These are phyloP conservation scores for Bruguiera hainesii DNA, from an alignment of 441 rosid species.

Conservation along the genomic window DNA sequence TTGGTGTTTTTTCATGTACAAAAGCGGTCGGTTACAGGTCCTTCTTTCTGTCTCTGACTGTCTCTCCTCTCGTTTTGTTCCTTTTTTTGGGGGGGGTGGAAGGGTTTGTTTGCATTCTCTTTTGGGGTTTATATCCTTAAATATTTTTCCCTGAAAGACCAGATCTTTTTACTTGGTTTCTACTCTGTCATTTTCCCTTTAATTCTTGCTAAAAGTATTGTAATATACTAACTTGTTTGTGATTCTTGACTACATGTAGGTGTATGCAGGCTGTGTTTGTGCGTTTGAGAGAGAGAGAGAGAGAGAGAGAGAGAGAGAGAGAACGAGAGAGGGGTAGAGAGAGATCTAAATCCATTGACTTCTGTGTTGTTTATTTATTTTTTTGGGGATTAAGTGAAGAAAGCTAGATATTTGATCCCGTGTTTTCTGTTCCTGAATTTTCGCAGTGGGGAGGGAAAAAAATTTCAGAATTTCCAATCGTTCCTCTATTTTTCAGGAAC, in stretches of 20 bases:
- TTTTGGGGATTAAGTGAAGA: no score
- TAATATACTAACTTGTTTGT: neutral
- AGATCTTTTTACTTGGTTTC: constrained; percentile 12
- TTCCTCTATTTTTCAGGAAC: neutral
- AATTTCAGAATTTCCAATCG: no score
- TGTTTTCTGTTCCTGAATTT: no score
- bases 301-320: no score
- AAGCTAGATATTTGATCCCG: no score
- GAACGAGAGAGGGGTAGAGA: no score
- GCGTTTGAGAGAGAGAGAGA: no score
- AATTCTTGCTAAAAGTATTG: neutral
- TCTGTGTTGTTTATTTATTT: no score
- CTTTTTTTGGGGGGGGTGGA: constrained; percentile 9
- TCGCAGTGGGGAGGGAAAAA: no score
- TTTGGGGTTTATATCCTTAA: neutral
- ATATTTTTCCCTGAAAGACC: neutral
- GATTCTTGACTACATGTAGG: neutral
- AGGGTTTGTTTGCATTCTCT: neutral
- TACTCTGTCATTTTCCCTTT: neutral
- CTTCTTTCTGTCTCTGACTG: neutral
- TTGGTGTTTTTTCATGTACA: constrained; percentile 8
- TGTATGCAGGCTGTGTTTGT: no score
- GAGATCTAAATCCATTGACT: no score
- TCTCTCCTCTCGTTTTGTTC: neutral
- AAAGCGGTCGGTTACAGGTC: constrained; percentile 5